phyloP scores from a whole-genome alignment of 2,329 filamentous ascomycete genomes.

The Paramyrothecium roridum region DNA sequence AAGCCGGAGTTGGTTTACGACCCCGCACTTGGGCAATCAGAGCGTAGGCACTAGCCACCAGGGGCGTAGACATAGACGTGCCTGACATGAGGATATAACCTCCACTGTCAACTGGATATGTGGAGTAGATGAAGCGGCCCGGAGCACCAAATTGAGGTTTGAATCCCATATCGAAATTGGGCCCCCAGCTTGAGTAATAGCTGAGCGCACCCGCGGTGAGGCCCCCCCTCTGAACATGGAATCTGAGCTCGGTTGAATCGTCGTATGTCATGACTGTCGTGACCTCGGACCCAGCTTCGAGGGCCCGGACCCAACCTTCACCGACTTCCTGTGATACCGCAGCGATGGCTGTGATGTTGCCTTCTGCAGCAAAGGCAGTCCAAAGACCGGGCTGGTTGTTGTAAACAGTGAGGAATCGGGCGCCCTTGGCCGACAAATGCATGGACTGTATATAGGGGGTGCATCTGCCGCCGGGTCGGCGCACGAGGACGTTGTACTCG shows the following conservation, averaged over 20 bases:
- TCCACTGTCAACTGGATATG: neutral
- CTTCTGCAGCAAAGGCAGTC: neutral
- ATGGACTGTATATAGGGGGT: neutral
- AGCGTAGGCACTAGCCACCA: neutral
- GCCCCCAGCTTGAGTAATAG: neutral
- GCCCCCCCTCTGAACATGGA: neutral
- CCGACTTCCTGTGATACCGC: neutral
- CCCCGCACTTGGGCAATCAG: neutral
- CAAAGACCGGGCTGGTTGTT: slow-evolving; percentile 25
- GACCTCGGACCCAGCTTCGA: neutral
- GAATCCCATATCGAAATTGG: neutral
- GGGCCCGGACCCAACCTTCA: neutral
- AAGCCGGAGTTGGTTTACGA: neutral
- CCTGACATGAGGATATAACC: neutral
- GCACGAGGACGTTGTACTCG: slow-evolving; percentile 49
- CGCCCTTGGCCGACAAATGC: slow-evolving; percentile 44
- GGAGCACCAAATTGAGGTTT: neutral
- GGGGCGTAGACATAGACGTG: neutral
- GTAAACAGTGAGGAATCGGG: slow-evolving; percentile 53
- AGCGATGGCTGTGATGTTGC: neutral
- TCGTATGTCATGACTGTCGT: neutral
- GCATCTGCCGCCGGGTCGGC: slow-evolving; percentile 23
- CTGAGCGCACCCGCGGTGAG: neutral
- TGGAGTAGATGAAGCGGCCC: neutral
- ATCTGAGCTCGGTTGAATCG: neutral